Percentiles rank a stretch among this genome's conserved stretches.
Conservation (phyloP, 1,284 basidiomycete genomes). For the Coniophora puteana region DNA sequence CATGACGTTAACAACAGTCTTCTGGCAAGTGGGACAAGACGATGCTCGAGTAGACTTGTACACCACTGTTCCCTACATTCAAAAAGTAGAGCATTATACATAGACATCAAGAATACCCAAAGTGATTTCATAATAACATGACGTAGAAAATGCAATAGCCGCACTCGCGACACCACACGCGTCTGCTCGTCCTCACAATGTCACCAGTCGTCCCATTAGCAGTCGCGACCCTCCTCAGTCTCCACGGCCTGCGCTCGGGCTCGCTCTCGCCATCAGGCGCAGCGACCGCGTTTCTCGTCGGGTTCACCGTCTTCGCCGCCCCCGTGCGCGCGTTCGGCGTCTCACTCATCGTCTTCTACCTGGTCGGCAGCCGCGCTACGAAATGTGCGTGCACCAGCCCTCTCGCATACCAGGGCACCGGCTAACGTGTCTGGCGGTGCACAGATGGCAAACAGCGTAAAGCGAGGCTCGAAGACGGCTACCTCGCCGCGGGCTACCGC, state of each 20-base stretch:
- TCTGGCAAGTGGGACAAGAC: too few species aligned
- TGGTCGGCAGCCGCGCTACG: constrained; percentile 80
- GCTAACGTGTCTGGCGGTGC: constrained; percentile 10
- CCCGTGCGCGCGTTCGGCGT: constrained; percentile 66
- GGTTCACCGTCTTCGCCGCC: constrained; percentile 60
- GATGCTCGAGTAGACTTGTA: too few species aligned
- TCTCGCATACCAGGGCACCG: neutral
- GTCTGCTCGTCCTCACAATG: constrained; percentile 1
- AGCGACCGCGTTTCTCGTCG: constrained; percentile 70
- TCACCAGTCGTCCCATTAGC: constrained; percentile 27
- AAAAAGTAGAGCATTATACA: neutral
- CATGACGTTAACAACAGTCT: too few species aligned
- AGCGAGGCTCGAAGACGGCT: constrained; percentile 74
- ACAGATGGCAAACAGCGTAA: constrained; percentile 67
- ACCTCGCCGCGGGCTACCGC: constrained; percentile 69
- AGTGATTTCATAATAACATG: too few species aligned
- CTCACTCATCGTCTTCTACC: constrained; percentile 79
- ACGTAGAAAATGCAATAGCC: too few species aligned
- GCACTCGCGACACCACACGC: too few species aligned
- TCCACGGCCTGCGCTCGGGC: constrained; percentile 37
- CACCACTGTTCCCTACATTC: too few species aligned
- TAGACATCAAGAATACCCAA: too few species aligned
- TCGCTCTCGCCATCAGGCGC: constrained; percentile 75
- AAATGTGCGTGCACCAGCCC: constrained; percentile 47
- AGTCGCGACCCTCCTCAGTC: constrained; percentile 35